A percentile compares a stretch with the other conserved stretches of the same genome.
These are phyloP conservation scores for Oidium heveae DNA, from an alignment of 2,329 filamentous ascomycete species.

Conservation along the genomic window DNA sequence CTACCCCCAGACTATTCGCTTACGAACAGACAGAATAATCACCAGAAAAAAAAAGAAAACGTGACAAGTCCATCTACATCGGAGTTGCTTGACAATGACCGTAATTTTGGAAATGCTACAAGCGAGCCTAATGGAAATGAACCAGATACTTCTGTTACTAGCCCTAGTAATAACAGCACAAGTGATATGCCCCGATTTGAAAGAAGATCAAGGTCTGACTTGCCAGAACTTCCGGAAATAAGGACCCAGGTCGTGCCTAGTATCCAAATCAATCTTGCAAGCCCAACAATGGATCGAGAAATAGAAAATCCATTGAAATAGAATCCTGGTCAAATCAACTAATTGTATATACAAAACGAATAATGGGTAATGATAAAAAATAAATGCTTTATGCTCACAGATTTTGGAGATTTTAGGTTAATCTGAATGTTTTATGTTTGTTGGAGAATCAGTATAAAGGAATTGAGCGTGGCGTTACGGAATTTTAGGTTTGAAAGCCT, in stretches of 20 bases:
- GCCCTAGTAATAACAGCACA: conserved; percentile 1
- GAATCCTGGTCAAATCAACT: too few relatives aligned
- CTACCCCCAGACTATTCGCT: conserved; percentile 12
- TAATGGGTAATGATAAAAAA: background rate
- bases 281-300: conserved; percentile 4
- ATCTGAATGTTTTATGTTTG: too few relatives aligned
- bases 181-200: background rate
- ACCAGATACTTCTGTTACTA: background rate
- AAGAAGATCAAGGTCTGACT: conserved; percentile 16
- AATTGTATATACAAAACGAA: background rate
- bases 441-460: too few relatives aligned
- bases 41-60: background rate
- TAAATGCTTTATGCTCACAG: too few relatives aligned
- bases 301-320: background rate
- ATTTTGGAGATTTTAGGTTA: too few relatives aligned
- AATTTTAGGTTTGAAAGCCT: too few relatives aligned
- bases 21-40: conserved; percentile 7
- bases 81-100: background rate
- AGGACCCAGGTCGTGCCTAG: conserved; percentile 24
- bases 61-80: conserved; percentile 2
- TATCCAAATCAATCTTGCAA: conserved; percentile 27
- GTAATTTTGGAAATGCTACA: background rate
- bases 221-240: conserved; percentile 27
- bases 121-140: background rate
- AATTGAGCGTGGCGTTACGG: too few relatives aligned